Percentiles rank a stretch among this genome's conserved stretches.
Conservation (phyloP, 2,329 filamentous ascomycete species). For the Paraphoma chrysanthemicola region DNA sequence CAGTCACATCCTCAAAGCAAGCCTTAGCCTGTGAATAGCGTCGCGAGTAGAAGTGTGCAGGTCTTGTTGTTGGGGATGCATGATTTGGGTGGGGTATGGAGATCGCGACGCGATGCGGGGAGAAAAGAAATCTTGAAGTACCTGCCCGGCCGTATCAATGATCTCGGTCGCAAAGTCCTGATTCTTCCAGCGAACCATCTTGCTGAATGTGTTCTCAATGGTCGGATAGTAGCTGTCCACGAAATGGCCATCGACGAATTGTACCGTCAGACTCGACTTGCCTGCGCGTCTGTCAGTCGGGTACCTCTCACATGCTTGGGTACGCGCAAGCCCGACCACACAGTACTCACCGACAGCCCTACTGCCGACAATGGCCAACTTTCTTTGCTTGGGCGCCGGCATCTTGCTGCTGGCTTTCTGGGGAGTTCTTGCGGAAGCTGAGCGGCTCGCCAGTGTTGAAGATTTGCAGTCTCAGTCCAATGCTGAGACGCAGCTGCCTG, state of each 20-base stretch:
- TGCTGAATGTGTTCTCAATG: conserved; percentile 98
- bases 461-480: conserved; percentile 22
- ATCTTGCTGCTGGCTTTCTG: conserved; percentile 52
- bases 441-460: conserved; percentile 32
- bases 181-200: conserved; percentile 89
- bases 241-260: conserved; percentile 97
- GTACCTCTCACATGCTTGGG: conserved; percentile 6
- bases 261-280: conserved; percentile 96
- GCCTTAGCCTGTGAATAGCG: conserved; percentile 5
- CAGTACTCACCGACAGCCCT: conserved; percentile 78
- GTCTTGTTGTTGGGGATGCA: background rate
- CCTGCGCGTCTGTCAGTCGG: conserved; percentile 60
- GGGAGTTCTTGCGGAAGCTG: conserved; percentile 18
- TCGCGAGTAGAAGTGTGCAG: background rate
- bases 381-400: conserved; percentile 83
- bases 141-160: conserved; percentile 95
- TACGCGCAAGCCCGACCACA: conserved; percentile 9
- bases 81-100: conserved; percentile 17
- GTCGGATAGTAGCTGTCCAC: conserved; percentile 99
- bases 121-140: conserved; percentile 52
- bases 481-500: conserved; percentile 30
- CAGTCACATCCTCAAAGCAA: conserved; percentile 22
- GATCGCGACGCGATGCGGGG: conserved; percentile 20
- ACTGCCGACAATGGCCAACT: conserved; percentile 95
- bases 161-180: conserved; percentile 97